Evolutionary conservation across 202 grass and related monocot genomes (phyloP), one percentile per base, ranked within the genome.

Genomic region (Panicum hallii): DNA sequence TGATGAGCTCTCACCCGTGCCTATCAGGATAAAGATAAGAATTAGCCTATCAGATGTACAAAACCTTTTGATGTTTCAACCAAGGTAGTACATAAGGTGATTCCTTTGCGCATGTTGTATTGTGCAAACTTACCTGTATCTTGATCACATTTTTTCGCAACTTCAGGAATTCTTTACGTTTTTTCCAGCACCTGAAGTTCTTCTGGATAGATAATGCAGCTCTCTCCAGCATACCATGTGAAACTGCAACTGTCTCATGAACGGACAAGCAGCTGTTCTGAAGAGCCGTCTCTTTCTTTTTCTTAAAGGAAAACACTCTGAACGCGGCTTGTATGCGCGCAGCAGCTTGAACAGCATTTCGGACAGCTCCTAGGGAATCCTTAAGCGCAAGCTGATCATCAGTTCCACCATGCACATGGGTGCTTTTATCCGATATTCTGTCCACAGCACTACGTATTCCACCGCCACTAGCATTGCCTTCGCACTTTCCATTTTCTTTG

Each of bases 151-250:
- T 9, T 79, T 79, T 92, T 11, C 88, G 83, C 57, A 93, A 30
- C 50, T 47, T 82, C 42, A 88, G 16, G 80, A 85, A 99, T 63
- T 94, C 90, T 77, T 90, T 93, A 41, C 88, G 86, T 44, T 78
- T 91, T 74, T 91, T 99, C 97, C 91, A 99, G 89, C 93, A 63
- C 63, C 82, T 83, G 87, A 87, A 99, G 43, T 94, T 97, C 79
- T 93, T 99, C 85, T 99, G 93, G 89, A 99, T 99, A 58, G 88
- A 97, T 72, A 99, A 79, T 64, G 82, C 91, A 82, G 97, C 93
- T 86, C 88, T 91, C 68, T 90, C 91, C 82, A 74, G 71, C 50
- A 76, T 87, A 79, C 11, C 41, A 56, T 46, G 46, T 64, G 89
- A 81, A 81, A 62, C 16, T 48, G 54, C 15, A 79, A 62, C 26